Evolutionary conservation across 495 filamentous ascomycete genomes (phyloP), one percentile per base, ranked within the genome.

Genomic region (Neurospora sp.): DNA sequence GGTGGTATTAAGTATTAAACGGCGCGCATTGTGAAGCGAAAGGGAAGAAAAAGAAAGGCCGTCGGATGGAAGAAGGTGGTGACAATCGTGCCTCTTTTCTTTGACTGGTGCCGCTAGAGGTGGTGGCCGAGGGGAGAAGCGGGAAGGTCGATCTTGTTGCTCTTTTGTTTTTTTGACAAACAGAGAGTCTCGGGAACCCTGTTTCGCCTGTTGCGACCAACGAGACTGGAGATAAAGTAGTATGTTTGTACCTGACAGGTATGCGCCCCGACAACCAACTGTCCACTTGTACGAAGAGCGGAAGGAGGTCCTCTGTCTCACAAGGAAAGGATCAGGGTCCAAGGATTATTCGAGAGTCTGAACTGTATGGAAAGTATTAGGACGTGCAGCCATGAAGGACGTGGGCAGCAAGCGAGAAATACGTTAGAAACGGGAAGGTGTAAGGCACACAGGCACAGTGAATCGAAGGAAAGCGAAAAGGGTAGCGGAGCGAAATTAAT

Each of bases 1-100:
- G 44, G 27, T 71, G 10, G 74, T 62, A 74, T 74, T 75, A 71
- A 73, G 72, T 70, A 78, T 77, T 75, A 75, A 74, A 73, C 54
- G 38, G 39, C 27, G 18, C 70, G 74, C 76, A 77, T 77, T 71
- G 69, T 74, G 76, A 74, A 74, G 35, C 46, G 37, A 69, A 12
- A 23, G 4, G 4, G 39, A 5, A 41, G 40, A 59, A 41, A 20
- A 74, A 14, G 54, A 71, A 71, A 69, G 39, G 46, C 27, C 27
- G 54, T 18, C 54, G 54, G 54, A 62, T 62, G 23, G 27, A 18
- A 62, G 54, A 35, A 62, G 27, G 23, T 62, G 27, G 54, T 62
- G 54, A 66, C 18, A 48, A 69, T 6, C 23, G 35, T 12, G 35
- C 31, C 59, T 70, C 59, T 46, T 74, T 69, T 59, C 69, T 74